phyloP scores from a whole-genome alignment of 345 rosid species.

The Crucihimalaya himalaica region DNA sequence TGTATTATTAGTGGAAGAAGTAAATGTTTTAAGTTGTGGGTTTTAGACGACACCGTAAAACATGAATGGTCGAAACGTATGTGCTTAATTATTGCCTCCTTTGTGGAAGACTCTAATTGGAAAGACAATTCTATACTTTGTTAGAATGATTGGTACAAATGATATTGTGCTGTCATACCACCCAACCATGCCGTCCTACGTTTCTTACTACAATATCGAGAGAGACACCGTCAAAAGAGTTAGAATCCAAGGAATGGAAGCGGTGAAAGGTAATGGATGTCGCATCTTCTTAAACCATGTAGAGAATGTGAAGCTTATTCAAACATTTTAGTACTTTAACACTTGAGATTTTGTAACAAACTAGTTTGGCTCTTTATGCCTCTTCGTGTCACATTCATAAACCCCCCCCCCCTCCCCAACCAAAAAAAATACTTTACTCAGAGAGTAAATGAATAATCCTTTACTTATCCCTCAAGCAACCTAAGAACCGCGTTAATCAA shows the following conservation, averaged over 20 bases:
- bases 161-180: not conserved
- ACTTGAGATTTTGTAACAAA: not conserved
- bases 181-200: not conserved
- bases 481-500: slow-evolving; percentile 26
- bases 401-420: too few species aligned
- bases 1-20: not conserved
- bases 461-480: slow-evolving; percentile 27
- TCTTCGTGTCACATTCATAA: slow-evolving; percentile 29
- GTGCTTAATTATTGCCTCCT: too few species aligned
- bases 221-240: not conserved
- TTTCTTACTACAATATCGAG: not conserved
- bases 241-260: not conserved
- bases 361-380: too few species aligned
- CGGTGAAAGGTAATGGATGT: not conserved
- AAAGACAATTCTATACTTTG: not conserved
- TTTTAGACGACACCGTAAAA: not conserved
- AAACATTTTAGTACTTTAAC: not conserved
- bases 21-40: not conserved
- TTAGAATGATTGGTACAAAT: not conserved
- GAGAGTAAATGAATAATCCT: not conserved
- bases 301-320: not conserved
- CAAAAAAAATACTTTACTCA: not conserved
- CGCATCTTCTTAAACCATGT: not conserved
- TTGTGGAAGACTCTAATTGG: not conserved
- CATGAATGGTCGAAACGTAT: not conserved